Percentiles rank a stretch among this genome's conserved stretches.
Evolutionary conservation across 805 yeast genomes (phyloP).

Genomic region (Metschnikowia proteae): DNA sequence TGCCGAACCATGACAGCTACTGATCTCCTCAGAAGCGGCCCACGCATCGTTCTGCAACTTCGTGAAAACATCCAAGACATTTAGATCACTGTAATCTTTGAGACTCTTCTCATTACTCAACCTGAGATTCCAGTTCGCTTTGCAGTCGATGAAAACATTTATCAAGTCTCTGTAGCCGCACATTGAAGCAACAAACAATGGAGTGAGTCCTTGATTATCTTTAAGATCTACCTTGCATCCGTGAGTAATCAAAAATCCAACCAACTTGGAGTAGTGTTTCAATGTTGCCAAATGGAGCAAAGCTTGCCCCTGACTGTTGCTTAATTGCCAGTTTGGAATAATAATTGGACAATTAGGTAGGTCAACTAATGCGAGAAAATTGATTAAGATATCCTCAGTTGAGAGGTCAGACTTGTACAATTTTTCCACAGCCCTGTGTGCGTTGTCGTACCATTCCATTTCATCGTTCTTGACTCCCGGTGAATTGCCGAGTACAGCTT

Average conservation of each 20-base stretch:
- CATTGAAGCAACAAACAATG: constrained; percentile 82
- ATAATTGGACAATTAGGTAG: constrained; percentile 59
- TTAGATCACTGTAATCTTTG: constrained; percentile 43
- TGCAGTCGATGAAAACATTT: constrained; percentile 56
- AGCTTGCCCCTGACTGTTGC: constrained; percentile 82
- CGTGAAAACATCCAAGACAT: constrained; percentile 40
- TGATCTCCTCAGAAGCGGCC: constrained; percentile 10
- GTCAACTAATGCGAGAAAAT: constrained; percentile 56
- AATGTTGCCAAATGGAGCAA: constrained; percentile 81
- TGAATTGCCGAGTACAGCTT: constrained; percentile 2
- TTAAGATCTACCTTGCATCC: constrained; percentile 64
- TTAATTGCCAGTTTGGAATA: constrained; percentile 73
- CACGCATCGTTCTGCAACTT: constrained; percentile 19
- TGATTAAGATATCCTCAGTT: constrained; percentile 48
- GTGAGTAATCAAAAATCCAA: constrained; percentile 60
- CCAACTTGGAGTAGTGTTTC: constrained; percentile 64
- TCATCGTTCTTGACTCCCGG: constrained; percentile 21
- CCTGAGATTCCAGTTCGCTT: constrained; percentile 53
- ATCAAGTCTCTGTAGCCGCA: constrained; percentile 69
- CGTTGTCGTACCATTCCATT: constrained; percentile 50
- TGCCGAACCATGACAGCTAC: constrained; percentile 9
- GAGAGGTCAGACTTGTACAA: constrained; percentile 43
- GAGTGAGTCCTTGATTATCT: constrained; percentile 81
- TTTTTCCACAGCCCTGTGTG: constrained; percentile 48
- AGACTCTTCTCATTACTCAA: constrained; percentile 47